These are phyloP conservation scores for Neotropicomus parvogracilis DNA, from an alignment of 1,284 basidiomycete genomes.

Conservation along the genomic window DNA sequence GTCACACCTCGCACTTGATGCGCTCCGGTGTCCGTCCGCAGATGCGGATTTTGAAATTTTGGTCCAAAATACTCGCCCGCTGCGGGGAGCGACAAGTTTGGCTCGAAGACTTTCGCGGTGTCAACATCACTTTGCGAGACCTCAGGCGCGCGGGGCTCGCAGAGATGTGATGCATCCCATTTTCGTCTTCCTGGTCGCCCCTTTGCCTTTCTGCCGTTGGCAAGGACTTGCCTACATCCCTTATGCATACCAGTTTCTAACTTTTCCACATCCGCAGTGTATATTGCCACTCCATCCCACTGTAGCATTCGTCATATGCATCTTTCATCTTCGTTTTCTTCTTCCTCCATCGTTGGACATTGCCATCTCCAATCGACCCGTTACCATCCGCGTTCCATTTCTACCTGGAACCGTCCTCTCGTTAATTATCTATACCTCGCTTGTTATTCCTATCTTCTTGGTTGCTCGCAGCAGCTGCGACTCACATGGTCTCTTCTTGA, in stretches of 20 bases:
- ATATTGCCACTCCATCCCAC: conserved; percentile 26
- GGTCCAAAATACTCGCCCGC: conserved; percentile 33
- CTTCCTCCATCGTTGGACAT: conserved; percentile 3
- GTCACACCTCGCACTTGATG: conserved; percentile 32
- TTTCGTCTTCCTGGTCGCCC: background rate
- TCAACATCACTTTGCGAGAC: conserved; percentile 33
- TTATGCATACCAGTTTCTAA: conserved; percentile 20
- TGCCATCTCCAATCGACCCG: background rate
- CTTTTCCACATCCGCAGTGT: conserved; percentile 24
- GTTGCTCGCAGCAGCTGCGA: background rate
- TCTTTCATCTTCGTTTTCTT: conserved; percentile 13
- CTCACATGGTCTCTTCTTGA: conserved; percentile 2
- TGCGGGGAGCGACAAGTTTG: conserved; percentile 33
- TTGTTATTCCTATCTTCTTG: conserved; percentile 2
- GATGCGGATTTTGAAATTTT: conserved; percentile 31
- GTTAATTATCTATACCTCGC: conserved; percentile 7
- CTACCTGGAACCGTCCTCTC: conserved; percentile 16
- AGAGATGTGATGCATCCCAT: conserved; percentile 10
- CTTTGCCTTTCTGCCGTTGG: background rate
- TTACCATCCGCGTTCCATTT: conserved; percentile 6
- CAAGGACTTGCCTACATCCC: conserved; percentile 6
- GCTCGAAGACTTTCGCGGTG: conserved; percentile 33
- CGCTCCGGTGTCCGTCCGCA: conserved; percentile 27
- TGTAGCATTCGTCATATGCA: conserved; percentile 33
- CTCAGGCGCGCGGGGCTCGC: conserved; percentile 30